Percentiles rank a stretch among this genome's conserved stretches.
Conservation (phyloP, 805 yeast species). For the Starmerella stellata region DNA sequence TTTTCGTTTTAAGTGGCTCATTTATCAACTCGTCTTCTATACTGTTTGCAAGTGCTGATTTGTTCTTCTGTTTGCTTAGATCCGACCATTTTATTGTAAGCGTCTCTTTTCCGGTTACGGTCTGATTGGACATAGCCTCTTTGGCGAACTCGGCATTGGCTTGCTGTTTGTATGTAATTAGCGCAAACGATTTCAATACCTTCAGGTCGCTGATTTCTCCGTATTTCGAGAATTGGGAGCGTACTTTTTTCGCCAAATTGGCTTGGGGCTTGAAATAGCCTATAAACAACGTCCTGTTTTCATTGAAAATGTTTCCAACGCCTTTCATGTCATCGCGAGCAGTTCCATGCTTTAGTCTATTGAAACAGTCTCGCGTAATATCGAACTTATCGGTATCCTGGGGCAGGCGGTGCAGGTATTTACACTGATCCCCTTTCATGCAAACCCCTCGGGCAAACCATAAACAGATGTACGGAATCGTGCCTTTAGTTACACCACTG, state of each 20-base stretch:
- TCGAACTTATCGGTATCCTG: conserved; percentile 35
- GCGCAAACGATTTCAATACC: conserved; percentile 50
- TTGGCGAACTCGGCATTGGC: conserved; percentile 81
- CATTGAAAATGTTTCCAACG: conserved; percentile 55
- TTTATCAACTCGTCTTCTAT: too few relatives aligned
- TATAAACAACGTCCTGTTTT: conserved; percentile 61
- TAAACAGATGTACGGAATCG: conserved; percentile 43
- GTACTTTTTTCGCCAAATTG: conserved; percentile 27
- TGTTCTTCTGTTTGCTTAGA: too few relatives aligned
- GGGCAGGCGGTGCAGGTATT: conserved; percentile 65
- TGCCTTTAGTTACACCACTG: conserved; percentile 48
- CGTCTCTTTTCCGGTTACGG: conserved; percentile 47
- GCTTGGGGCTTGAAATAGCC: conserved; percentile 33
- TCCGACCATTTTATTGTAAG: conserved; percentile 21
- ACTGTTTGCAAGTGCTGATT: too few relatives aligned
- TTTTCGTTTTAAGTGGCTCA: too few relatives aligned
- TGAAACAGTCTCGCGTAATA: conserved; percentile 72
- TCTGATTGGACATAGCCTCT: conserved; percentile 82
- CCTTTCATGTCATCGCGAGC: conserved; percentile 91
- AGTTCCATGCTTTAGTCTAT: conserved; percentile 65
- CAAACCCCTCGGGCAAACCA: conserved; percentile 86
- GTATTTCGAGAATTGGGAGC: conserved; percentile 45
- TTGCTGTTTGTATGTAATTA: conserved; percentile 52
- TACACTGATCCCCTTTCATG: conserved; percentile 56
- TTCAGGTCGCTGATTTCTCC: conserved; percentile 53